phyloP scores from a whole-genome alignment of 371 early-diverging fungal genomes.

The Mucor saturninus region DNA sequence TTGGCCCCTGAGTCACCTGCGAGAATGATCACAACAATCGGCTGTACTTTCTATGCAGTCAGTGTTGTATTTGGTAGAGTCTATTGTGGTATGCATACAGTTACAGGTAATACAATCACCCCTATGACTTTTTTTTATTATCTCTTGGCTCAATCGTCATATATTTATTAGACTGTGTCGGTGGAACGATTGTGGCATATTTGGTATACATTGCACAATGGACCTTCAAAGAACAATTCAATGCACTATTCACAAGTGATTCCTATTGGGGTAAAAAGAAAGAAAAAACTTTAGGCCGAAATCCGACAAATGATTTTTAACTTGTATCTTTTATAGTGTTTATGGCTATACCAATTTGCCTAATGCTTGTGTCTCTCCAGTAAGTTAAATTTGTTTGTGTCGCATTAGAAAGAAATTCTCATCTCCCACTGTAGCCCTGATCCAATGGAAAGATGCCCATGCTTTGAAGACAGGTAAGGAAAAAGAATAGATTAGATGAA shows the following conservation, averaged over 20 bases:
- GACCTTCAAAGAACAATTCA: conserved; percentile 55
- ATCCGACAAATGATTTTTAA: not conserved
- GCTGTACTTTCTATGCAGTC: conserved; percentile 61
- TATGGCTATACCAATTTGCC: conserved; percentile 42
- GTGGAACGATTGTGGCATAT: conserved; percentile 68
- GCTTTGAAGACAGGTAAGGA: conserved; percentile 72
- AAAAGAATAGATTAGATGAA: not conserved
- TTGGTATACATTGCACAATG: conserved; percentile 62
- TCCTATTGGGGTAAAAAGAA: conserved; percentile 54
- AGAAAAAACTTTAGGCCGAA: not conserved
- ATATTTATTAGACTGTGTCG: conserved; percentile 61
- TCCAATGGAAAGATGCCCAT: conserved; percentile 80
- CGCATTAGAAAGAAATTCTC: not conserved
- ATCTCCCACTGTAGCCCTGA: conserved; percentile 55
- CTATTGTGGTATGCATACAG: conserved; percentile 80
- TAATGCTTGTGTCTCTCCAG: conserved; percentile 62
- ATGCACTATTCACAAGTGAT: conserved; percentile 56
- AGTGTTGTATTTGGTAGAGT: conserved; percentile 72
- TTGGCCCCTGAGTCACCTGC: conserved; percentile 44
- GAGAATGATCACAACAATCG: conserved; percentile 45
- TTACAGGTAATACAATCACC: conserved; percentile 49
- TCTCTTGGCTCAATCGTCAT: not conserved
- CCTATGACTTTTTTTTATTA: too few species aligned
- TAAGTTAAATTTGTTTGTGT: conserved; percentile 25
- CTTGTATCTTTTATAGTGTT: conserved; percentile 29